A percentile compares a stretch with the other conserved stretches of the same genome.
phyloP scores from a whole-genome alignment of 1,284 basidiomycete species.

The Marasmius fiardii region DNA sequence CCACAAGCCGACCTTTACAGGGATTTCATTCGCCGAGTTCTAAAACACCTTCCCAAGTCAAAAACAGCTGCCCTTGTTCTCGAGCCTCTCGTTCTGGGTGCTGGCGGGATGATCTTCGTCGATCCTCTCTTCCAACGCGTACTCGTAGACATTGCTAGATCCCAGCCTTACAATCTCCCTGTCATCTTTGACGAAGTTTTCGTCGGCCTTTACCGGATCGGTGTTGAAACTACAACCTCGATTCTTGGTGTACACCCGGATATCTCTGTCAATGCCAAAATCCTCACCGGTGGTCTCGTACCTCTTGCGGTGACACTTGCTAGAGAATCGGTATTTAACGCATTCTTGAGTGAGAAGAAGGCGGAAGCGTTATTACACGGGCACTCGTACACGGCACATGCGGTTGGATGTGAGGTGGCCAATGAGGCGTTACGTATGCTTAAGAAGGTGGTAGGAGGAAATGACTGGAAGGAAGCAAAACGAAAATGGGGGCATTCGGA shows the following conservation, averaged over 20 bases:
- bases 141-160: slow-evolving; percentile 81
- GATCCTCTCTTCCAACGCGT: slow-evolving; percentile 95
- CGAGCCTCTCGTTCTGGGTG: slow-evolving; percentile 93
- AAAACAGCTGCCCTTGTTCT: slow-evolving; percentile 77
- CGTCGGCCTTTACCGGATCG: slow-evolving; percentile 86
- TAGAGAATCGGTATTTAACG: slow-evolving; percentile 73
- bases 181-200: slow-evolving; percentile 98
- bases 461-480: slow-evolving; percentile 54
- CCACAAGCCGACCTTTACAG: slow-evolving; percentile 68
- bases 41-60: slow-evolving; percentile 48
- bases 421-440: slow-evolving; percentile 75
- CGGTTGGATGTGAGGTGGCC: slow-evolving; percentile 90
- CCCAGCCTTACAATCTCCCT: slow-evolving; percentile 57
- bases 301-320: slow-evolving; percentile 88
- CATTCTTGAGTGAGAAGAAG: slow-evolving; percentile 78
- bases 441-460: slow-evolving; percentile 42
- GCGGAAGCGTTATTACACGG: slow-evolving; percentile 89
- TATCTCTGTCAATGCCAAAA: slow-evolving; percentile 91
- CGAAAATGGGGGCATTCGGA: slow-evolving; percentile 27
- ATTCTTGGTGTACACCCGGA: slow-evolving; percentile 78
- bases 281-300: slow-evolving; percentile 90
- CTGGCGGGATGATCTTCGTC: slow-evolving; percentile 97
- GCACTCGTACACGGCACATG: slow-evolving; percentile 93
- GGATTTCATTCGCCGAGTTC: slow-evolving; percentile 50
- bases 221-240: slow-evolving; percentile 61